phyloP scores from a whole-genome alignment of 2,329 filamentous ascomycete genomes.

The Clonostachys sp. region DNA sequence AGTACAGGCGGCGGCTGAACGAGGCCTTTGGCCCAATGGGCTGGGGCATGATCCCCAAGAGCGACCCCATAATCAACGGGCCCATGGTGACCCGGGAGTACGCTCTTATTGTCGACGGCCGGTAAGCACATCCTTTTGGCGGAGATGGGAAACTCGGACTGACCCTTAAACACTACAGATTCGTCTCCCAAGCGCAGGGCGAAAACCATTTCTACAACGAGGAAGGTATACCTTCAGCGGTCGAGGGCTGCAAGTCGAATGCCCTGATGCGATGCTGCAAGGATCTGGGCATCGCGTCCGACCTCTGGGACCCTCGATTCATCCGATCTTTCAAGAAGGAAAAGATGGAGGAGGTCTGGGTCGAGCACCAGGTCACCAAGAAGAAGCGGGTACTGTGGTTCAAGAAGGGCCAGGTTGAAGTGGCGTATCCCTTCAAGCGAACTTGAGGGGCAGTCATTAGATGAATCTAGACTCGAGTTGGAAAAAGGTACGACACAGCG shows the following conservation, averaged over 20 bases:
- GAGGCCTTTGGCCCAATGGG: constrained; percentile 89
- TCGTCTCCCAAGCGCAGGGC: constrained; percentile 87
- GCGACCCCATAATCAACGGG: constrained; percentile 79
- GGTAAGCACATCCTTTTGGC: constrained; percentile 43
- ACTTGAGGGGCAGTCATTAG: background rate
- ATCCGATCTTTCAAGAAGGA: constrained; percentile 77
- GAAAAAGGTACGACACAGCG: background rate
- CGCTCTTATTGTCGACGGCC: constrained; percentile 79
- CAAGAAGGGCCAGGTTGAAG: constrained; percentile 70
- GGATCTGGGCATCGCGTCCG: constrained; percentile 88
- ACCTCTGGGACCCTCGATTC: constrained; percentile 94
- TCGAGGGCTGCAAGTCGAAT: constrained; percentile 96
- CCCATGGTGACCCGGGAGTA: constrained; percentile 86
- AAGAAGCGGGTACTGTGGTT: constrained; percentile 86
- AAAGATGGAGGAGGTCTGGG: constrained; percentile 76
- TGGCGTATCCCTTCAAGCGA: constrained; percentile 57
- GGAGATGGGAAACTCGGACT: background rate
- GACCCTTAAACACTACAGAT: constrained; percentile 41
- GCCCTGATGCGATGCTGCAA: constrained; percentile 98
- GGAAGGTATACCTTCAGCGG: constrained; percentile 87
- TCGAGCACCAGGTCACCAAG: constrained; percentile 82
- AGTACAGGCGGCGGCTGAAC: constrained; percentile 90
- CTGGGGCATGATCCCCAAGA: constrained; percentile 88
- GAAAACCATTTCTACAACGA: constrained; percentile 91
- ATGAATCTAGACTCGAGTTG: background rate